phyloP scores from a whole-genome alignment of 805 yeast species.

The Candida germanica region DNA sequence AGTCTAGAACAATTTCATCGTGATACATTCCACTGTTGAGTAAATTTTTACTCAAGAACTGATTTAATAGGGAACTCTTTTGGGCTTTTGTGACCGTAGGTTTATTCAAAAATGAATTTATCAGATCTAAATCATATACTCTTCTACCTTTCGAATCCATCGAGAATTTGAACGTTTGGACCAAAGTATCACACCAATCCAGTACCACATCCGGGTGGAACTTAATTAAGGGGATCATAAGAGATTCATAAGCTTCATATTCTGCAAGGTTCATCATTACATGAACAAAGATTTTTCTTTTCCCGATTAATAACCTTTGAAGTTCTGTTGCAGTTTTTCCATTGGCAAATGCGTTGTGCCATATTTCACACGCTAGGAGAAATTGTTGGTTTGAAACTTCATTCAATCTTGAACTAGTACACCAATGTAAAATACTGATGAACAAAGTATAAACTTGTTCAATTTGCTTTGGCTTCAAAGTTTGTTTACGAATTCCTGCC shows the following conservation, averaged over 20 bases:
- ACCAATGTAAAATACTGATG: background rate
- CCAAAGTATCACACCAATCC: conserved; percentile 23
- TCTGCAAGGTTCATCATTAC: conserved; percentile 26
- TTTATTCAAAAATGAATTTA: conserved; percentile 17
- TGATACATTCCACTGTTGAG: conserved; percentile 9
- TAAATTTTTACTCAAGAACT: conserved; percentile 15
- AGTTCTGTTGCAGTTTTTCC: conserved; percentile 8
- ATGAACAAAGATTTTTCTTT: conserved; percentile 22
- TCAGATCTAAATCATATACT: conserved; percentile 11
- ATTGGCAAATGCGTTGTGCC: conserved; percentile 20
- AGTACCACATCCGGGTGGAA: background rate
- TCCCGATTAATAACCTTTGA: conserved; percentile 16
- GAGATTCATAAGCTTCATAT: conserved; percentile 18
- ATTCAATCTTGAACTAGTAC: background rate
- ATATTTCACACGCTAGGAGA: conserved; percentile 16
- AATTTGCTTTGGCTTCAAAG: background rate
- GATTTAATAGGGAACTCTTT: conserved; percentile 20
- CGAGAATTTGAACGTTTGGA: conserved; percentile 22
- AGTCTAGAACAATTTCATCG: conserved; percentile 13
- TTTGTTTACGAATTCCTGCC: background rate
- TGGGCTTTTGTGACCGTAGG: conserved; percentile 9
- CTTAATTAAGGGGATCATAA: conserved; percentile 18
- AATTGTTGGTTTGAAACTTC: background rate
- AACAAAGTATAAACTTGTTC: background rate
- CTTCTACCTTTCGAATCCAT: conserved; percentile 8